A percentile compares a stretch with the other conserved stretches of the same genome.
Evolutionary conservation across 2,329 filamentous ascomycete species (phyloP).

Genomic region (Hirsutella rhossiliensis): DNA sequence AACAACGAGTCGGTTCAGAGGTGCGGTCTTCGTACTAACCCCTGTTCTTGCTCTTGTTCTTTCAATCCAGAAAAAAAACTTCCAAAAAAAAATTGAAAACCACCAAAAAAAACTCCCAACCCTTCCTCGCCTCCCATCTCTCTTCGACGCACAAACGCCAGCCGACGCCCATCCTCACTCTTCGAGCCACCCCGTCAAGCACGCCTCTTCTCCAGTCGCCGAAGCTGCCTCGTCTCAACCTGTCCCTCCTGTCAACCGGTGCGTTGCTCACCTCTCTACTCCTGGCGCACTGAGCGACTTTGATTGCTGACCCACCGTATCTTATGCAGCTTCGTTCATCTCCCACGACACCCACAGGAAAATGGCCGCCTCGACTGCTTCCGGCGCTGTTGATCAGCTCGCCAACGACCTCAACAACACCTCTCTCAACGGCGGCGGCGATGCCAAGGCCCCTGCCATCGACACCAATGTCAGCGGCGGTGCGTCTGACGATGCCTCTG

Average conservation of each 20-base stretch:
- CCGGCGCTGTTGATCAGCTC: slow-evolving; percentile 65
- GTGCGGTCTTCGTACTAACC: slow-evolving; percentile 46
- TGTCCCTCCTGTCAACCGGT: not conserved
- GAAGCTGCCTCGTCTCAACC: not conserved
- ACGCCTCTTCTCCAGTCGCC: slow-evolving; percentile 3
- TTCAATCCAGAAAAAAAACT: slow-evolving; percentile 33
- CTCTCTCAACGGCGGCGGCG: slow-evolving; percentile 56
- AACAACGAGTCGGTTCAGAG: slow-evolving; percentile 39
- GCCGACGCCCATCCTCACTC: slow-evolving; percentile 4
- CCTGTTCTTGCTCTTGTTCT: slow-evolving; percentile 47
- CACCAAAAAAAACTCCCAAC: slow-evolving; percentile 37
- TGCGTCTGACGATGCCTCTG: slow-evolving; percentile 46
- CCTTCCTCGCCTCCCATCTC: slow-evolving; percentile 11
- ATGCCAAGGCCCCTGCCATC: slow-evolving; percentile 54
- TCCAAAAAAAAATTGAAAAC: slow-evolving; percentile 50
- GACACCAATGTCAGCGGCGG: slow-evolving; percentile 56
- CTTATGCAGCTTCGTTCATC: slow-evolving; percentile 1
- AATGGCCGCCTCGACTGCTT: slow-evolving; percentile 49
- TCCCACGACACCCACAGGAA: slow-evolving; percentile 9
- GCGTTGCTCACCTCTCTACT: not conserved
- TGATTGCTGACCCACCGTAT: slow-evolving; percentile 1
- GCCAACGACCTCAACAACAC: slow-evolving; percentile 64
- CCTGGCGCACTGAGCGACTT: not conserved
- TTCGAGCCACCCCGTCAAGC: slow-evolving; percentile 5
- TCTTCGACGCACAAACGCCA: slow-evolving; percentile 12